Evolutionary conservation across 2,329 filamentous ascomycete genomes (phyloP), one percentile per base, ranked within the genome.

Genomic region (Claviceps fusiformis): DNA sequence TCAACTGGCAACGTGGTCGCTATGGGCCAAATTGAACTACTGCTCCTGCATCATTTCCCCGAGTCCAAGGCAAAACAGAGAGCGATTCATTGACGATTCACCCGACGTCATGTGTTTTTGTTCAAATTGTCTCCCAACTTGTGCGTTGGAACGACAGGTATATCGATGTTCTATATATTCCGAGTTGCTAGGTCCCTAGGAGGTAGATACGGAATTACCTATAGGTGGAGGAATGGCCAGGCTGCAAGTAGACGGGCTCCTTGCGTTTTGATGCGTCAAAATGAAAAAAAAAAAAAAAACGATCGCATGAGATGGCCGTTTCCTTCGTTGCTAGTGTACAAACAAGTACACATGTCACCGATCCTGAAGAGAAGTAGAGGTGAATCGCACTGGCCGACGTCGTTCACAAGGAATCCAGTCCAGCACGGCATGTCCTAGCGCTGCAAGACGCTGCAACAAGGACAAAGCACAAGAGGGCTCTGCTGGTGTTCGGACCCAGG

Each of bases 1-100:
- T 33, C 39, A 33, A 10, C 35, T 35, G 33, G 43, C 54, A 55
- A 55, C 45, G 54, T 53, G 50, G 50, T 53, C 50, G 50, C 45
- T 39, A 37, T 17, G 29, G n/a, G 29, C 50, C 29, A 33, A 29
- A 31, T 5, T n/a, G 33, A n/a, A 33, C 29, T 27, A 37, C n/a
- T 35, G 43, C 39, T 24, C 17, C 35, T 47, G 48, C 43, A 24
- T 45, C 31, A 24, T 51, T 39, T 37, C 24, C 33, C 37, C 33
- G 10, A 24, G 24, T 43, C 6, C 17, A 11, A 37, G 50, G 45
- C 27, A 35, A 15, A 52, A 45, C 17, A 45, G 41, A 45, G 41
- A 47, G 24, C 45, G 13, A 47, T 31, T 9, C 5, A 44, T 31
- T 31, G 10, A 41, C 6, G 19, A 27, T 43, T n/a, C 5, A 44